A percentile compares a stretch with the other conserved stretches of the same genome.
phyloP scores from a whole-genome alignment of 305 asterid species.

The Ilex paraguariensis region DNA sequence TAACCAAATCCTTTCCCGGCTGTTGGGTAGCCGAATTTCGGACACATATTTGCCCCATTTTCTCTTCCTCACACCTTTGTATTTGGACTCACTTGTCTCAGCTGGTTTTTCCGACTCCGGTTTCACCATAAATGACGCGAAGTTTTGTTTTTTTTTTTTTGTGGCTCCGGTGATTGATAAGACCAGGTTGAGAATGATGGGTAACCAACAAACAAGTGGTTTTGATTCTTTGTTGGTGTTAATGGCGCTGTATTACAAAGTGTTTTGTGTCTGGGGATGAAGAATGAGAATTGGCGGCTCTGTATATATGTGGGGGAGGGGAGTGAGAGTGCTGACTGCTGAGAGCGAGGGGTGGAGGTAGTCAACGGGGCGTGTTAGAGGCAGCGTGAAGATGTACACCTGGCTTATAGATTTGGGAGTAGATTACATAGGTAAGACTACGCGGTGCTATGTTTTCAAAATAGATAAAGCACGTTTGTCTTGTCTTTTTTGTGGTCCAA shows the following conservation, averaged over 20 bases:
- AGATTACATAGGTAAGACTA: too few relatives aligned
- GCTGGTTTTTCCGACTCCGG: background rate
- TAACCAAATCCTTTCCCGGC: conserved; percentile 66
- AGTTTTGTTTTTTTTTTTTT: background rate
- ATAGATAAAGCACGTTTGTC: too few relatives aligned
- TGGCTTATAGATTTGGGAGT: too few relatives aligned
- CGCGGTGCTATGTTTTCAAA: too few relatives aligned
- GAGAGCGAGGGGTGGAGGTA: background rate
- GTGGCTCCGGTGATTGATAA: too few relatives aligned
- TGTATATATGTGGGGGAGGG: background rate
- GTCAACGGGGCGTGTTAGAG: conserved; percentile 15
- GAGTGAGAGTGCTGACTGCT: background rate
- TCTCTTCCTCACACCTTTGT: conserved; percentile 49
- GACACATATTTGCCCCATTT: conserved; percentile 66
- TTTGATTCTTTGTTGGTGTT: background rate
- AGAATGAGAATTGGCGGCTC: conserved; percentile 15
- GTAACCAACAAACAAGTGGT: too few relatives aligned
- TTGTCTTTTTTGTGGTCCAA: too few relatives aligned
- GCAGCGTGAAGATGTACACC: background rate
- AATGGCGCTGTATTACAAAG: background rate
- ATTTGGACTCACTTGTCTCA: conserved; percentile 13
- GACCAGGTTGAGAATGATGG: background rate
- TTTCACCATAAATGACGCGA: conserved; percentile 6
- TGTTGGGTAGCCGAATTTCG: conserved; percentile 51
- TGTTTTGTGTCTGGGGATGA: background rate